Conservation (phyloP, 768 basidiomycete species). For the Candolleomyces efflorescens region DNA sequence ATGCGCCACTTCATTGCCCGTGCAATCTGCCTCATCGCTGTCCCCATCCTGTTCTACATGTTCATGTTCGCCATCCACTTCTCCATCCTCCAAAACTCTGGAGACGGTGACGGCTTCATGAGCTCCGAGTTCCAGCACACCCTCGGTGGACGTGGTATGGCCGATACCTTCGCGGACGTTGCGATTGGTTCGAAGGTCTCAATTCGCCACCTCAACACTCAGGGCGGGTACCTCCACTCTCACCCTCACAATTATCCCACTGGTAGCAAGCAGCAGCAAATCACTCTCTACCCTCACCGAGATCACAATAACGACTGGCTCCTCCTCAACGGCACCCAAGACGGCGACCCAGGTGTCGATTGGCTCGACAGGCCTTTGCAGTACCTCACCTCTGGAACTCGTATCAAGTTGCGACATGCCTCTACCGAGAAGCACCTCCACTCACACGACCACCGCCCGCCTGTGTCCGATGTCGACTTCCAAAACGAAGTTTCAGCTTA, state of each 20-base stretch:
- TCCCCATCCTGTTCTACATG: conserved; percentile 93
- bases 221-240: conserved; percentile 98
- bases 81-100: conserved; percentile 79
- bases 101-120: conserved; percentile 99
- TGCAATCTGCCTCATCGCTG: conserved; percentile 80
- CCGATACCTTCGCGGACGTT: conserved; percentile 93
- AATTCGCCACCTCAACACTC: conserved; percentile 91
- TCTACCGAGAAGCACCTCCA: conserved; percentile 84
- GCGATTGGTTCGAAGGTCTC: conserved; percentile 78
- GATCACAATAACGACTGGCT: conserved; percentile 95
- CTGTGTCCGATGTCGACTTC: conserved; percentile 96
- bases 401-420: conserved; percentile 79
- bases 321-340: conserved; percentile 68
- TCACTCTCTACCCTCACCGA: conserved; percentile 98
- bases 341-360: conserved; percentile 31
- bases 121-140: conserved; percentile 99
- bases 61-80: conserved; percentile 96
- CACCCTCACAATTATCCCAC: conserved; percentile 86
- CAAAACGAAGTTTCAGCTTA: conserved; percentile 98
- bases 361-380: conserved; percentile 52
- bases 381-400: conserved; percentile 60
- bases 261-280: conserved; percentile 94
- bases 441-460: conserved; percentile 92
- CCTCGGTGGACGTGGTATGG: conserved; percentile 83
- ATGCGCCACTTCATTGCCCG: conserved; percentile 84